A percentile compares a stretch with the other conserved stretches of the same genome.
phyloP scores from a whole-genome alignment of 495 filamentous ascomycete genomes.

The Bacidia gigantensis region DNA sequence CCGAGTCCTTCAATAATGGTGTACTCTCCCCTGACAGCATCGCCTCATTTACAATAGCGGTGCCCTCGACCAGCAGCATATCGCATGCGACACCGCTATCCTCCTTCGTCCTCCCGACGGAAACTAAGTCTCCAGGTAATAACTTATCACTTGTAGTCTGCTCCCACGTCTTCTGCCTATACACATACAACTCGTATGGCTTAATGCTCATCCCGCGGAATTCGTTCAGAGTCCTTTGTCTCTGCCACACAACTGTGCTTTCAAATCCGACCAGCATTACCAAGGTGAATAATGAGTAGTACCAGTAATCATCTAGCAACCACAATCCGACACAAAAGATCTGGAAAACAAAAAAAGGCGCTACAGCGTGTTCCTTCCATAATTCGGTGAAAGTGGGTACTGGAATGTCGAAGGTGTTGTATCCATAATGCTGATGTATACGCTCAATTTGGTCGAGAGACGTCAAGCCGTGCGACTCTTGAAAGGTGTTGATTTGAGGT shows the following conservation, averaged over 20 bases:
- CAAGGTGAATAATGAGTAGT: constrained; percentile 96
- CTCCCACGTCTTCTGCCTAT: constrained; percentile 69
- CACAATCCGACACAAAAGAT: constrained; percentile 96
- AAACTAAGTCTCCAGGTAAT: constrained; percentile 90
- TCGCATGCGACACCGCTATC: constrained; percentile 95
- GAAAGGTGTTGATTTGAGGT: constrained; percentile 61
- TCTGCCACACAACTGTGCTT: constrained; percentile 98
- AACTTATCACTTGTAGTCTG: constrained; percentile 89
- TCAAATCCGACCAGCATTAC: constrained; percentile 98
- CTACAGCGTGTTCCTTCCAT: constrained; percentile 96
- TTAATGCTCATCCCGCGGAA: constrained; percentile 99
- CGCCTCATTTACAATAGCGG: constrained; percentile 95
- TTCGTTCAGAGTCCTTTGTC: constrained; percentile 89
- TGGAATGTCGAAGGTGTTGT: constrained; percentile 95
- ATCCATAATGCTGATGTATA: constrained; percentile 83
- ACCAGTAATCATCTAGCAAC: constrained; percentile 99
- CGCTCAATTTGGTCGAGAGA: constrained; percentile 57
- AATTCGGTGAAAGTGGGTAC: constrained; percentile 91
- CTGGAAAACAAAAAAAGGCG: constrained; percentile 99
- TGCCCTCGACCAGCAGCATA: constrained; percentile 87
- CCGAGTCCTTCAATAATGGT: constrained; percentile 87
- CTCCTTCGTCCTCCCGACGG: constrained; percentile 88
- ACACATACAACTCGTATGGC: constrained; percentile 87
- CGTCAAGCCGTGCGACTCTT: constrained; percentile 58
- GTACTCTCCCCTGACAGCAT: constrained; percentile 99